phyloP scores from a whole-genome alignment of 192 early-diverging fungal genomes.

The Chytriomyces confervae region DNA sequence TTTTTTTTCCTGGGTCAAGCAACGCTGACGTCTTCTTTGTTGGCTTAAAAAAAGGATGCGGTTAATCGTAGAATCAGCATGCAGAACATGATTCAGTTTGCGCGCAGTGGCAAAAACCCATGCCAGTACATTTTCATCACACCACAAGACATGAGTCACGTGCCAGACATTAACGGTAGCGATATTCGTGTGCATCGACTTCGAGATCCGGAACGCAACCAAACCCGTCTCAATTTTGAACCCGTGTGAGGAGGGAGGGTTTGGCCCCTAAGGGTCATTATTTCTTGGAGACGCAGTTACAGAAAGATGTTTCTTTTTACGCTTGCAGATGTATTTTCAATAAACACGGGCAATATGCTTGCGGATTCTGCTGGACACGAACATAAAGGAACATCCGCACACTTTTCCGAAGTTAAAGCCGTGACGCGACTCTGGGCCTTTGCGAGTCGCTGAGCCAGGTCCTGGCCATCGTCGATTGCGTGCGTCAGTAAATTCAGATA shows the following conservation, averaged over 20 bases:
- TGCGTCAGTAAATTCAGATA: too few species aligned
- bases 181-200: conserved; percentile 59
- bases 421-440: background rate
- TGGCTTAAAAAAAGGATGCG: conserved; percentile 65
- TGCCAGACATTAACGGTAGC: conserved; percentile 18
- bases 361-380: too few species aligned
- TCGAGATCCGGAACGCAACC: conserved; percentile 54
- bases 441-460: background rate
- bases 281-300: too few species aligned
- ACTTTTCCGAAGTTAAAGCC: background rate
- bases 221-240: conserved; percentile 31
- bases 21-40: too few species aligned
- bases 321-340: too few species aligned
- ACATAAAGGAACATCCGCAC: background rate
- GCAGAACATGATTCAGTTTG: conserved; percentile 86
- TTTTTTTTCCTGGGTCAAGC: background rate
- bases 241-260: background rate
- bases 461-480: background rate
- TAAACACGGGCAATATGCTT: too few species aligned
- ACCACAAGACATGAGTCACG: conserved; percentile 81
- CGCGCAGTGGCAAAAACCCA: conserved; percentile 61
- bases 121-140: conserved; percentile 96
- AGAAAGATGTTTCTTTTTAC: too few species aligned
- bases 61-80: conserved; percentile 91
- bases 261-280: too few species aligned